A percentile compares a stretch with the other conserved stretches of the same genome.
Evolutionary conservation across 2,329 filamentous ascomycete species (phyloP).

Genomic region (Arthrobotrys iridis): DNA sequence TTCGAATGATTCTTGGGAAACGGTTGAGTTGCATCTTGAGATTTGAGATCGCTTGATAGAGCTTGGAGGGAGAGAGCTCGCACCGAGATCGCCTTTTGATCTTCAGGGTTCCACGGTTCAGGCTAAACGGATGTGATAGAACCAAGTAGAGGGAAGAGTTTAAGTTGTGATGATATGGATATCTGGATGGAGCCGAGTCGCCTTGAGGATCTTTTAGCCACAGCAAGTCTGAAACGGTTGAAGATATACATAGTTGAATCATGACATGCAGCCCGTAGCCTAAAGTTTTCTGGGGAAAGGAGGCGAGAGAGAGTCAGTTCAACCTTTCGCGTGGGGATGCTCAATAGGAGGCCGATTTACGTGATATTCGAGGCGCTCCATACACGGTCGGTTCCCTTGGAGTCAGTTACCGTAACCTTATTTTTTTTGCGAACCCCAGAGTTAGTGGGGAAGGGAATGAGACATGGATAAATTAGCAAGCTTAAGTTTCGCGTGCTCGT

Average conservation of each 20-base stretch:
- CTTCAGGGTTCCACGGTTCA: slow-evolving; percentile 36
- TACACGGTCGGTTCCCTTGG: not conserved
- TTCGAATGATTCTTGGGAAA: slow-evolving; percentile 10
- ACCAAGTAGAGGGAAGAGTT: not conserved
- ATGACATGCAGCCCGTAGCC: slow-evolving; percentile 30
- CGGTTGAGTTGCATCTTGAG: slow-evolving; percentile 3
- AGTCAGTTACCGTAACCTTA: slow-evolving; percentile 28
- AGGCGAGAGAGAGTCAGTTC: slow-evolving; percentile 2
- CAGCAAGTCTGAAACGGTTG: not conserved
- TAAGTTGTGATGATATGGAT: slow-evolving; percentile 9
- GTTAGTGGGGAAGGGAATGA: slow-evolving; percentile 32
- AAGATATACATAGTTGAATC: slow-evolving; percentile 4
- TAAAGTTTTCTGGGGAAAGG: slow-evolving; percentile 25
- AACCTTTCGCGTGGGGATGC: slow-evolving; percentile 46
- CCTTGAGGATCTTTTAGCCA: slow-evolving; percentile 17
- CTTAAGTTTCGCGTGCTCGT: slow-evolving; percentile 28
- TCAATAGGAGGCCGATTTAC: slow-evolving; percentile 26
- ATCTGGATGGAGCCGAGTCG: slow-evolving; percentile 12
- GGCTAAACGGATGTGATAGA: slow-evolving; percentile 25
- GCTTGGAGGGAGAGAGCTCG: not conserved
- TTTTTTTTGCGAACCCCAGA: slow-evolving; percentile 19
- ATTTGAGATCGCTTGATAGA: slow-evolving; percentile 6
- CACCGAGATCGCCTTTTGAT: slow-evolving; percentile 24
- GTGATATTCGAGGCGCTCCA: slow-evolving; percentile 43
- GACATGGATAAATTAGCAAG: slow-evolving; percentile 26